Evolutionary conservation across 176 grass and related monocot genomes (phyloP).

Genomic region (Oryza glaberrima): DNA sequence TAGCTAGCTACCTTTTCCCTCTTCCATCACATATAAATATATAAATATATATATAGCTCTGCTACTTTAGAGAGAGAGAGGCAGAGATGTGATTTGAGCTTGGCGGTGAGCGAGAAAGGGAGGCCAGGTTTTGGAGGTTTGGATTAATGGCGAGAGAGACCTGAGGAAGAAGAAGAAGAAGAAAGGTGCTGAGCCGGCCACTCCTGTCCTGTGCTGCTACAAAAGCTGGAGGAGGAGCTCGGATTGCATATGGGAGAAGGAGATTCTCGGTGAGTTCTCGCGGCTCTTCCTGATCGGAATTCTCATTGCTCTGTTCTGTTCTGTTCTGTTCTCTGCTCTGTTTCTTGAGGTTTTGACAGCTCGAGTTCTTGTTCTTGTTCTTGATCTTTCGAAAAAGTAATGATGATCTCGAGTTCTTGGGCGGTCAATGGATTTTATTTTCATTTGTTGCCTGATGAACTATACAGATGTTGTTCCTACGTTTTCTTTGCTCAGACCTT

Average conservation of each 20-base stretch:
- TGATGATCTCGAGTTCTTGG: neutral
- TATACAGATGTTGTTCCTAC: neutral
- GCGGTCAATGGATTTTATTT: neutral
- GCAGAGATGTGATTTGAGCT: neutral
- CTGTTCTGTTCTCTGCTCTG: neutral
- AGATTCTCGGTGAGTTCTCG: neutral
- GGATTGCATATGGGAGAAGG: constrained; percentile 20
- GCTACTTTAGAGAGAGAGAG: neutral
- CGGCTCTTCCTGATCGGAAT: neutral
- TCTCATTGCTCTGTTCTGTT: neutral
- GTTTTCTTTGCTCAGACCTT: neutral
- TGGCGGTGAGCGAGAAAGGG: constrained; percentile 13
- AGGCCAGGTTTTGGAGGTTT: neutral
- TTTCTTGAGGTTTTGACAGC: neutral
- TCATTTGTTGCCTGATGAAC: neutral
- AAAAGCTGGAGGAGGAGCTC: neutral
- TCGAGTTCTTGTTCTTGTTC: neutral
- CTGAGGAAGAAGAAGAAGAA: neutral
- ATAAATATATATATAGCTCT: neutral
- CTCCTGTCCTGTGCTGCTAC: constrained; percentile 5
- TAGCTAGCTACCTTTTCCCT: no score
- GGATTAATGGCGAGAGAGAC: constrained; percentile 50
- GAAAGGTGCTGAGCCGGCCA: neutral
- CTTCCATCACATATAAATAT: constrained; percentile 40
- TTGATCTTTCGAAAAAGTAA: neutral